Conservation (phyloP, 805 yeast genomes). For the Ogataea minuta region DNA sequence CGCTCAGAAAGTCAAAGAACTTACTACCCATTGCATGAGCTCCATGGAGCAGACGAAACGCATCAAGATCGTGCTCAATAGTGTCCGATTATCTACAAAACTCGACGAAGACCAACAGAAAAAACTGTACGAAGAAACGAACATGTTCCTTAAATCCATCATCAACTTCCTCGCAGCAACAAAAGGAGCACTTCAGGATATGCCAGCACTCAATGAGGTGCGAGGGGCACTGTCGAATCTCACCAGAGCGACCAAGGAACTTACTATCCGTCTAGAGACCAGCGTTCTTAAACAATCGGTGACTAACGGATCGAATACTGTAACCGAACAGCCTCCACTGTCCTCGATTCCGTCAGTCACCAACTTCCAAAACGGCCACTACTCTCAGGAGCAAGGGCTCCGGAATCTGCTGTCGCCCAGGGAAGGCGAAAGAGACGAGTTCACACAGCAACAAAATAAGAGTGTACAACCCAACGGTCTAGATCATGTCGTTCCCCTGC, state of each 20-base stretch:
- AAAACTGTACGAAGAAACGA: conserved; percentile 82
- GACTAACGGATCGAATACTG: conserved; percentile 19
- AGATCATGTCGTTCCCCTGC: conserved; percentile 16
- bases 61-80: conserved; percentile 52
- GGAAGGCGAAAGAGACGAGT: conserved; percentile 6
- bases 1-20: conserved; percentile 67
- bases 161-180: conserved; percentile 82
- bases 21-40: conserved; percentile 71
- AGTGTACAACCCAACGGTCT: conserved; percentile 17
- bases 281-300: conserved; percentile 44
- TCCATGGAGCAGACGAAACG: conserved; percentile 81
- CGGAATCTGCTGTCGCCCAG: conserved; percentile 5
- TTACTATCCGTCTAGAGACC: conserved; percentile 78
- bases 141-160: conserved; percentile 75
- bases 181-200: conserved; percentile 75
- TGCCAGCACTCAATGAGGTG: conserved; percentile 76
- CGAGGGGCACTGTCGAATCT: conserved; percentile 76
- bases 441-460: conserved; percentile 27
- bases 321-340: conserved; percentile 34
- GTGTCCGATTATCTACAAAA: conserved; percentile 37
- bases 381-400: background rate
- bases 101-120: conserved; percentile 50
- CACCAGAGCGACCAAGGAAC: conserved; percentile 88
- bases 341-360: conserved; percentile 37
- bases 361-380: conserved; percentile 24